Evolutionary conservation across 257 asterid species (phyloP).

Genomic region (Forsythia suspensa): DNA sequence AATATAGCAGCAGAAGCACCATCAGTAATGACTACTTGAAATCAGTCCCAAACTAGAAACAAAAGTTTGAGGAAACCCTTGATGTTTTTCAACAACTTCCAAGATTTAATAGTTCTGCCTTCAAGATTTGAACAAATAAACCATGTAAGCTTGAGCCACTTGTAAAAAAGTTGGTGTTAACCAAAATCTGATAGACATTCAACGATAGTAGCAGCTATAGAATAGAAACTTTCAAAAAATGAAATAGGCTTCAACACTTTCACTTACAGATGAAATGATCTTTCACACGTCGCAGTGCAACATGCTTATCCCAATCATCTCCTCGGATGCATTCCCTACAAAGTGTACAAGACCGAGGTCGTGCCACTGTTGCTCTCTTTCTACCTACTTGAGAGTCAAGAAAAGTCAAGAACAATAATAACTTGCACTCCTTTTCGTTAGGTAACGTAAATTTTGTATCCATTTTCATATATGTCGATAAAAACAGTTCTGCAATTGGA

Average conservation of each 20-base stretch:
- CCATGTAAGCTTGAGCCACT: not conserved
- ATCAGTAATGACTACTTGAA: not conserved
- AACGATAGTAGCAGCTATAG: not conserved
- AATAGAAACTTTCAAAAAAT: not conserved
- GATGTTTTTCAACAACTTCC: not conserved
- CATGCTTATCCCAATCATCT: constrained; percentile 75
- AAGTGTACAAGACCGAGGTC: constrained; percentile 84
- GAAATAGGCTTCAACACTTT: constrained; percentile 7
- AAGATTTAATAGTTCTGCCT: not conserved
- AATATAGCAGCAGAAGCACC: not conserved
- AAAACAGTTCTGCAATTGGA: constrained; percentile 2
- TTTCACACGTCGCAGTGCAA: constrained; percentile 73
- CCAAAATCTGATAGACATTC: not conserved
- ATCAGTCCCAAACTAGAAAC: not conserved
- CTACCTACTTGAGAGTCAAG: constrained; percentile 38
- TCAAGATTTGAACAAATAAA: not conserved
- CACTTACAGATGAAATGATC: constrained; percentile 96
- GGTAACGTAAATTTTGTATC: constrained; percentile 2
- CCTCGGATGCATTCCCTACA: constrained; percentile 92
- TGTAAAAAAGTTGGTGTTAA: not conserved
- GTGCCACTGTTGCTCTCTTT: constrained; percentile 73
- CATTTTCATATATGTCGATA: not conserved
- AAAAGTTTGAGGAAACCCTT: not conserved
- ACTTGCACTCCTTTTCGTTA: not conserved
- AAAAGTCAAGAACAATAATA: constrained; percentile 11